Base-by-base conservation (phyloP, 108 stramenopile genomes). In the Cyclostephanos tholiformis region DNA sequence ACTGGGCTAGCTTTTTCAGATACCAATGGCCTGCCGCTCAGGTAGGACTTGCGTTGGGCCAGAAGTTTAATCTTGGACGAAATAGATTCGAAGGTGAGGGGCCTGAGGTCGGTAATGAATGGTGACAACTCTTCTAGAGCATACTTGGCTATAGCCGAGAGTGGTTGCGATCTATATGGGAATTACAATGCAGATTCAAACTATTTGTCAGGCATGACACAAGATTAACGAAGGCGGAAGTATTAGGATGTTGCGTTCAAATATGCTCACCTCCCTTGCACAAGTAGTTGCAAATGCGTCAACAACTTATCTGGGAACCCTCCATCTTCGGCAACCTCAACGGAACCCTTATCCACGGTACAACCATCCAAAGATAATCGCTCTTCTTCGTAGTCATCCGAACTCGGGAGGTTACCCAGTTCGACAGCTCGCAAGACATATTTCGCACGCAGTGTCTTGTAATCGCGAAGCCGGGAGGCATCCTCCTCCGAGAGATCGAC, bases 11-110 rank as follows among this genome's bases (percentile, higher is more conserved):
- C 26, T 27, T 72, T 70, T 44, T 58, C 53, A 4, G 50, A 46
- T 9, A 50, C 17, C 0, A 71, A 65, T 22, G 68, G 63, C 16
- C 53, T 41, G 46, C 68, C 72, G 35, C 55, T 74, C 10, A 84
- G 67, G 66, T 85, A 89, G 16, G 84, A 75, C 65, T 89, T 88
- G 14, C 90, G 87, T 46, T 83, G 65, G 9, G 90, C 86, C 52
- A 91, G 20, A 13, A 88, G 41, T 67, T 89, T 89, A 72, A 91
- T 85, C 72, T 88, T 91, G 41, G 80, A 74, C 22, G 80, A 62
- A n/a, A 91, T 78, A 22, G 75, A 35, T 38, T 86, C 86, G 23
- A 67, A 14, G 2, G 85, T 71, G 46, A 89, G 84, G 22, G 58
- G 38, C 48, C 63, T 55, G 43, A 48, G 51, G 17, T 67, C 62